These are phyloP conservation scores for Ambrosia trifida DNA, from an alignment of 129 eudicot species.

Conservation along the genomic window DNA sequence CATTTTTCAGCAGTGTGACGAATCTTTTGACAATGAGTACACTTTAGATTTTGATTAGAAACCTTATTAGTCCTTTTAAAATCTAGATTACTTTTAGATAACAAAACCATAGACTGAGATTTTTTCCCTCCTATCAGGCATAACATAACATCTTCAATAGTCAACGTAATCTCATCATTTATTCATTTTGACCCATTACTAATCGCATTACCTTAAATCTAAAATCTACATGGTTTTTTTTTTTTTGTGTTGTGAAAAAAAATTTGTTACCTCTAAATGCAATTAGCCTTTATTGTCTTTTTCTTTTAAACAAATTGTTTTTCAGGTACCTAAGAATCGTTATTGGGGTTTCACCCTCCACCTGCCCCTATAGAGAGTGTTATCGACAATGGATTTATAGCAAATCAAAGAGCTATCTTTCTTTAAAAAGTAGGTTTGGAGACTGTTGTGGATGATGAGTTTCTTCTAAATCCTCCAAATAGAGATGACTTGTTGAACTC, in stretches of 20 bases:
- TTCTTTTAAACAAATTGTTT: conserved; percentile 5
- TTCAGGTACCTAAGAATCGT: conserved; percentile 87
- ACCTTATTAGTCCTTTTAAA: no score
- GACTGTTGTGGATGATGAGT: conserved; percentile 73
- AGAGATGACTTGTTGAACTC: conserved; percentile 78
- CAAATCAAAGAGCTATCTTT: conserved; percentile 84
- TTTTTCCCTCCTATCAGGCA: no score
- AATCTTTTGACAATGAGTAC: no score
- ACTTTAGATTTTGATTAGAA: no score
- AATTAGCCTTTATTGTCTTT: background rate
- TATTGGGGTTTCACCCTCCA: conserved; percentile 99
- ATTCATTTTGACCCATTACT: background rate
- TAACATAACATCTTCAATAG: background rate
- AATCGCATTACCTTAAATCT: background rate
- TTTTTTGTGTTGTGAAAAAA: background rate
- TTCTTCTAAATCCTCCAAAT: conserved; percentile 70
- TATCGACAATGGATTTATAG: conserved; percentile 81
- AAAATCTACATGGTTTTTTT: background rate
- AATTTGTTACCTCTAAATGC: background rate
- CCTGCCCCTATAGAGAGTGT: conserved; percentile 84
- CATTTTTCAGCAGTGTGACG: no score
- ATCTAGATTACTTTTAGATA: no score
- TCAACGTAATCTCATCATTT: background rate
- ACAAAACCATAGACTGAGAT: no score
- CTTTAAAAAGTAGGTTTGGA: conserved; percentile 93